Conservation (phyloP, 495 filamentous ascomycete genomes). For the Echria macrotheca region DNA sequence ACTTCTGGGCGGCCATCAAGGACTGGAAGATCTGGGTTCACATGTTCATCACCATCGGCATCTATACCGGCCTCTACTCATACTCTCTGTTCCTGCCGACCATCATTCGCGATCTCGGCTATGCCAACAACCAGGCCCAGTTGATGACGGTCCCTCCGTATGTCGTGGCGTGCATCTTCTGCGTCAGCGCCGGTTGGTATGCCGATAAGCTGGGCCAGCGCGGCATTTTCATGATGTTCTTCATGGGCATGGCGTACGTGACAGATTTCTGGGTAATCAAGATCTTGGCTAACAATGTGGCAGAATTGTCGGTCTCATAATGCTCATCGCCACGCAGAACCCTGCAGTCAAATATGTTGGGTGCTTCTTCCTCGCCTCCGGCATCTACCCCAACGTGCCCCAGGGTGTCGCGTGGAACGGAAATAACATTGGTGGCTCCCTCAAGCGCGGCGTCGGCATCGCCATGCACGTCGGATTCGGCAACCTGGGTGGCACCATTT, state of each 20-base stretch:
- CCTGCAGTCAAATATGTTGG: slow-evolving; percentile 63
- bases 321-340: slow-evolving; percentile 51
- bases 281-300: slow-evolving; percentile 22
- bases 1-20: slow-evolving; percentile 64
- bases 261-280: neutral
- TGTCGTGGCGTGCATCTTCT: slow-evolving; percentile 46
- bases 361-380: slow-evolving; percentile 60
- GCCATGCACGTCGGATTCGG: slow-evolving; percentile 81
- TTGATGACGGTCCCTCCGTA: slow-evolving; percentile 58
- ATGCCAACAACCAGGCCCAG: slow-evolving; percentile 49
- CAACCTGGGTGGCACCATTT: slow-evolving; percentile 65
- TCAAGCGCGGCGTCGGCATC: slow-evolving; percentile 72
- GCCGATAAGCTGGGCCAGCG: slow-evolving; percentile 48
- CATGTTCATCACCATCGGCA: slow-evolving; percentile 45
- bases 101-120: slow-evolving; percentile 55
- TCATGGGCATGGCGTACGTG: slow-evolving; percentile 35
- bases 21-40: slow-evolving; percentile 76
- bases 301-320: slow-evolving; percentile 57
- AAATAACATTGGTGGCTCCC: slow-evolving; percentile 75
- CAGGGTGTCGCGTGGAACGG: slow-evolving; percentile 75
- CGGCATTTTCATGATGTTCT: slow-evolving; percentile 55
- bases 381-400: slow-evolving; percentile 71
- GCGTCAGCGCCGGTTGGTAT: slow-evolving; percentile 45
- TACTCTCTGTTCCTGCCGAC: slow-evolving; percentile 63
- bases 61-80: slow-evolving; percentile 58